Percentiles rank a stretch among this genome's conserved stretches.
These are phyloP conservation scores for Ambrosiella cleistominuta DNA, from an alignment of 2,329 filamentous ascomycete species.

Conservation along the genomic window DNA sequence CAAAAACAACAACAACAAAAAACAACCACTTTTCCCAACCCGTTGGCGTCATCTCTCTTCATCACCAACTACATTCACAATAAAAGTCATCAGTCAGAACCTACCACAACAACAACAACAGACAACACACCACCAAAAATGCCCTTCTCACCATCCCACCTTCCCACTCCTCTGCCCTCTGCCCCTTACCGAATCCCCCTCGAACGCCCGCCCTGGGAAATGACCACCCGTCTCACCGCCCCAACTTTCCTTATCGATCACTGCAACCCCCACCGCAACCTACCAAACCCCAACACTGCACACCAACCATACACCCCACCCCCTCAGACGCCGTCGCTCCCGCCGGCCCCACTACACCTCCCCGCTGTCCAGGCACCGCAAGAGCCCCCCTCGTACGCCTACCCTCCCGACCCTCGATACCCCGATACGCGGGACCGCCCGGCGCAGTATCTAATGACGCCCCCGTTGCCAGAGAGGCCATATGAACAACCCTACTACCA, in stretches of 20 bases:
- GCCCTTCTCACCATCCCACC: neutral
- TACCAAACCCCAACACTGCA: neutral
- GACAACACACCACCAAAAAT: neutral
- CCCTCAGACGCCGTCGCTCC: neutral
- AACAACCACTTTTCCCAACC: no score
- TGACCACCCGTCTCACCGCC: slow-evolving; percentile 7
- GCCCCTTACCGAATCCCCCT: slow-evolving; percentile 5
- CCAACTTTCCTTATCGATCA: slow-evolving; percentile 9
- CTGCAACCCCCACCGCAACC: slow-evolving; percentile 1
- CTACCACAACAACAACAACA: neutral
- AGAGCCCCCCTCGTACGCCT: no score
- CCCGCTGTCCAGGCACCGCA: neutral
- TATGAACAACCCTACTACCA: no score
- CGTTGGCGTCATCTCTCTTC: no score
- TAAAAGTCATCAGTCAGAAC: neutral
- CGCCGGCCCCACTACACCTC: neutral
- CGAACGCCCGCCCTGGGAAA: slow-evolving; percentile 8
- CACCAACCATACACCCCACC: neutral
- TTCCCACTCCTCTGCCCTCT: slow-evolving; percentile 1
- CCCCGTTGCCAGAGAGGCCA: no score
- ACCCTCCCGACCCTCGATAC: no score
- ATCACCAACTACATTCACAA: neutral
- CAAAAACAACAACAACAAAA: no score
- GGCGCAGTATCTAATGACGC: no score
- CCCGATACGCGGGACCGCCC: no score